Evolutionary conservation across 192 early-diverging fungal genomes (phyloP), one percentile per base, ranked within the genome.

Genomic region (Funneliformis mosseae): DNA sequence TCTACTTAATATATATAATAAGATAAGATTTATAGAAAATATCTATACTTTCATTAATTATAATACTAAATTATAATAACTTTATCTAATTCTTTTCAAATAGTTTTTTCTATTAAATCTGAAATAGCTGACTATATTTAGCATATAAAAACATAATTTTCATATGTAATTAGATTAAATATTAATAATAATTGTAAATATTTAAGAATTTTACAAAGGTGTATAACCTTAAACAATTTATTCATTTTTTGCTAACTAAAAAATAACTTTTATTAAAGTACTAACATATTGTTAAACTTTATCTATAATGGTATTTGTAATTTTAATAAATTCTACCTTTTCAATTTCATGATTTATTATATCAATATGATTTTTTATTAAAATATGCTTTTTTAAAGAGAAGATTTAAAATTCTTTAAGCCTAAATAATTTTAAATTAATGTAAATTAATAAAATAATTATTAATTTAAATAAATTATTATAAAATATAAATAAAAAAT

Each of bases 31-130:
- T 12, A 8, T 8, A 25, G 0, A n/a, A 63, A 63, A 63, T 63
- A 63, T 63, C 61, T 23, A n/a, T 63, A 63, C 61, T 63, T 63
- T 63, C 61, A 63, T 63, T n/a, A 63, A 63, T 8, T n/a, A 63
- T 63, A 25, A 63, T 27, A 25, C 61, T n/a, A 63, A 63, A 63
- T n/a, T 25, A n/a, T n/a, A 25, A 8, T 63, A 23, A 5, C 21
- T 25, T 63, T 5, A 25, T 63, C 25, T 27, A 63, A 27, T 63
- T 63, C 61, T 25, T 63, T 63, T n/a, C 61, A 63, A 63, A 63
- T 63, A n/a, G 25, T 27, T 63, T 25, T 8, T 63, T 63, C 61
- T 23, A 63, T 63, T 25, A n/a, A 63, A 25, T 63, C 14, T 25
- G 61, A 63, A 25, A 63, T 63, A 0, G 61, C 21, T 23, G 21